Percentiles rank a stretch among this genome's conserved stretches.
phyloP scores from a whole-genome alignment of 2,329 filamentous ascomycete genomes.

The Chaetomiaceae sp. region DNA sequence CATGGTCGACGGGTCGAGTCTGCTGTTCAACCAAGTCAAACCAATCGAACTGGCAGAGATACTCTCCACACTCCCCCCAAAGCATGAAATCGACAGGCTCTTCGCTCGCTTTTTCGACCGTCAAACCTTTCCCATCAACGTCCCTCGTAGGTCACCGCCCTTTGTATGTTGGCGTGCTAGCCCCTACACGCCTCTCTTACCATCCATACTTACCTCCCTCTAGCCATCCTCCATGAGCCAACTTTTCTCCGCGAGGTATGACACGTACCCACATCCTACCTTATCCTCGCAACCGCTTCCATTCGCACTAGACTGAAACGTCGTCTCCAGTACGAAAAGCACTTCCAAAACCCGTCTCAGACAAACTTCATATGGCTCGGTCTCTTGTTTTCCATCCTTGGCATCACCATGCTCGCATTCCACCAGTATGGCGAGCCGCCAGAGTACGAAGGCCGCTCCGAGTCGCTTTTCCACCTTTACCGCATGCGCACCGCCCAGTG shows the following conservation, averaged over 20 bases:
- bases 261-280: no score
- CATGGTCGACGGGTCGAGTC: conserved; percentile 26
- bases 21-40: conserved; percentile 26
- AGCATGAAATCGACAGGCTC: conserved; percentile 24
- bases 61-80: conserved; percentile 27
- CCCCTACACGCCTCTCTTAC: no score
- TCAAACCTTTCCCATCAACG: conserved; percentile 24
- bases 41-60: conserved; percentile 27
- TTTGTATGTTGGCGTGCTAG: neutral
- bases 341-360: conserved; percentile 43
- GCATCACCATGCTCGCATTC: conserved; percentile 48
- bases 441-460: conserved; percentile 44
- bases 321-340: conserved; percentile 40
- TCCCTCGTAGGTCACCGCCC: conserved; percentile 25
- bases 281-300: neutral
- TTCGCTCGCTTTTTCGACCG: conserved; percentile 27
- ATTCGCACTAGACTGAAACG: neutral
- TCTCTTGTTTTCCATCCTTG: conserved; percentile 49
- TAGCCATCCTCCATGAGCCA: conserved; percentile 39
- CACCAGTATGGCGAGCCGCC: conserved; percentile 48
- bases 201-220: no score
- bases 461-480: conserved; percentile 45
- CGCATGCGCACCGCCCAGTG: conserved; percentile 48
- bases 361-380: conserved; percentile 49
- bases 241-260: conserved; percentile 42